Base-by-base conservation (phyloP, 2,329 filamentous ascomycete species). In the Alternaria rosae region DNA sequence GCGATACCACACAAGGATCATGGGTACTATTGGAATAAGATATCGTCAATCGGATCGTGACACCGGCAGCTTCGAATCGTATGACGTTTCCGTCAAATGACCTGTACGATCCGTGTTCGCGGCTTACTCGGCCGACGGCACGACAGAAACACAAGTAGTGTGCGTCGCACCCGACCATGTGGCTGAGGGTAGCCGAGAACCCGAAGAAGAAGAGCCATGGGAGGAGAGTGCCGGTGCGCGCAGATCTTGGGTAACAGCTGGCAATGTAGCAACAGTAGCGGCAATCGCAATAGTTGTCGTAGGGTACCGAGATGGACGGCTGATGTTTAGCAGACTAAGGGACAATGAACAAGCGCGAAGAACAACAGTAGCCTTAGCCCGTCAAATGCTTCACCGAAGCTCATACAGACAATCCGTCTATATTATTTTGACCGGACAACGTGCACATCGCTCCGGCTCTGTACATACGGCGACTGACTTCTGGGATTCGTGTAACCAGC, bases 61-160 rank as follows among this genome's bases (percentile, higher is more conserved):
- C 8, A 20, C 20, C 13, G 25, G 20, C 6, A 58, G 20, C 23
- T 30, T 55, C 45, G 25, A 11, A 21, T 48, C 10, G 30, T 48
- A 45, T 35, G 30, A 41, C 12, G 21, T 45, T 8, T 30, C 17
- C 23, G 21, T 32, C 17, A 20, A 48, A 25, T 23, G 42, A 23
- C 50, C 15, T 44, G 51, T 55, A 42, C 51, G 32, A 23, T 35
- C 54, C 43, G 17, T 59, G 11, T 23, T 55, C 15, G 42, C 51
- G n/a, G 32, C 51, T 12, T 32, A 23, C 7, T 23, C 32, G 5
- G 17, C 30, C 28, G 25, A 15, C 30, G 41, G 42, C 17, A 28
- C n/a, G 23, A 26, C 42, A 23, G 30, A 54, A 17, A 38, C n/a
- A 26, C 13, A 42, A 25, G 32, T 42, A 12, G 32, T 38, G 20